These are phyloP conservation scores for Chrysoporthe cubensis DNA, from an alignment of 2,329 filamentous ascomycete species.

Conservation along the genomic window DNA sequence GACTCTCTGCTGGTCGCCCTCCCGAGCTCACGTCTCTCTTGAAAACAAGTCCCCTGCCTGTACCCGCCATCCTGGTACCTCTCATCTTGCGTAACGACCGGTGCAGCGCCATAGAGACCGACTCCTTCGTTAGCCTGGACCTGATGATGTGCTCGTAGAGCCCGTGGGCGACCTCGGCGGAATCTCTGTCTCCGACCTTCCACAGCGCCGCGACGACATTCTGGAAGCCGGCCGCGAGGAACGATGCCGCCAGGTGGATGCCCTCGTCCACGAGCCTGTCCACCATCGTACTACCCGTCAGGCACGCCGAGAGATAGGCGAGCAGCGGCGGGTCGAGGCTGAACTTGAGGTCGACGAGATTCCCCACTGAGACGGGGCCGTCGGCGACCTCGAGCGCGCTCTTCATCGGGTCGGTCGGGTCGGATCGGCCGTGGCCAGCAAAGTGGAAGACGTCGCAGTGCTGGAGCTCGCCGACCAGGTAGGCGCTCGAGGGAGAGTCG, in stretches of 20 bases:
- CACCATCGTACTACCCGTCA: not conserved
- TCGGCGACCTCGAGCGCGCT: not conserved
- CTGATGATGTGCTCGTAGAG: too few relatives aligned
- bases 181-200: too few relatives aligned
- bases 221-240: not conserved
- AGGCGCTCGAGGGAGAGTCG: conserved; percentile 17
- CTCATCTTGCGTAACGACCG: too few relatives aligned
- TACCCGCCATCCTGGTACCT: too few relatives aligned
- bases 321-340: not conserved
- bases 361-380: not conserved
- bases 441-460: conserved; percentile 4
- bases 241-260: not conserved
- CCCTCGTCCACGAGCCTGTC: not conserved
- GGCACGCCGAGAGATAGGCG: not conserved
- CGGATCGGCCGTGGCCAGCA: not conserved
- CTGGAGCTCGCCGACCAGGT: not conserved
- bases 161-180: too few relatives aligned
- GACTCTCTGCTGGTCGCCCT: too few relatives aligned
- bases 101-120: too few relatives aligned
- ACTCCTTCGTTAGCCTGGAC: too few relatives aligned
- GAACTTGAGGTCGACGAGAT: not conserved
- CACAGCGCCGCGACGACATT: too few relatives aligned
- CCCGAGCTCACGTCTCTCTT: too few relatives aligned
- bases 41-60: too few relatives aligned
- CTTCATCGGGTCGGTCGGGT: not conserved